phyloP scores from a whole-genome alignment of 495 filamentous ascomycete genomes.

The Staphylotrichum tortipilum region DNA sequence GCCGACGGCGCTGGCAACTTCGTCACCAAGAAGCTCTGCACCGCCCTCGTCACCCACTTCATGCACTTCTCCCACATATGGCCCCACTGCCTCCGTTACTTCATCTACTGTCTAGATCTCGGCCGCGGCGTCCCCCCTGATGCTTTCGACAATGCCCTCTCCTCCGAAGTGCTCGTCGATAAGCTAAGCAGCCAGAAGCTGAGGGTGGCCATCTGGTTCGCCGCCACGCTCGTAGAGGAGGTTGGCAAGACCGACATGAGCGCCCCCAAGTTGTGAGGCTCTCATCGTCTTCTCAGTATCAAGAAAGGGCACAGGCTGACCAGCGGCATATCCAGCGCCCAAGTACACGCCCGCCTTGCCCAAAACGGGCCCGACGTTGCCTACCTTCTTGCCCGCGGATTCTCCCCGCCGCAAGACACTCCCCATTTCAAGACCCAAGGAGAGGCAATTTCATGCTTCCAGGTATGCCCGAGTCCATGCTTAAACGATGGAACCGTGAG shows the following conservation, averaged over 20 bases:
- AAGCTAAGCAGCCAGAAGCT: constrained; percentile 48
- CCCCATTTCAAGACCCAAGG: constrained; percentile 24
- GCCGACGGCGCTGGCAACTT: constrained; percentile 50
- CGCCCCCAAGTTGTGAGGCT: constrained; percentile 46
- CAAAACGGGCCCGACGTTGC: constrained; percentile 45
- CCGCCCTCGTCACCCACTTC: constrained; percentile 72
- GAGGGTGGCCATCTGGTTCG: constrained; percentile 61
- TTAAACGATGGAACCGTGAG: too few relatives aligned
- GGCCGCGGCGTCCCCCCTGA: constrained; percentile 41
- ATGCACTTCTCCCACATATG: constrained; percentile 61
- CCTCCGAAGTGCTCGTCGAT: constrained; percentile 44
- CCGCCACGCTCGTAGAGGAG: constrained; percentile 65
- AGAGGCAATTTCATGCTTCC: constrained; percentile 53
- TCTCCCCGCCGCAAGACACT: constrained; percentile 25
- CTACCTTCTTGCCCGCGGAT: constrained; percentile 37
- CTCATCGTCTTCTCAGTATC: neutral
- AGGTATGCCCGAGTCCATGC: constrained; percentile 32
- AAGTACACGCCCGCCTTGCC: constrained; percentile 43
- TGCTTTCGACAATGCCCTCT: constrained; percentile 41
- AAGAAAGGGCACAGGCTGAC: neutral
- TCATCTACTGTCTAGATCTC: constrained; percentile 53
- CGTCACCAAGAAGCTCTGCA: constrained; percentile 75
- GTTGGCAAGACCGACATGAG: constrained; percentile 55
- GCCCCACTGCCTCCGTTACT: constrained; percentile 58
- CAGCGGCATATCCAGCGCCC: constrained; percentile 10